phyloP scores from a whole-genome alignment of 768 basidiomycete species.

The Exidia glandulosa region DNA sequence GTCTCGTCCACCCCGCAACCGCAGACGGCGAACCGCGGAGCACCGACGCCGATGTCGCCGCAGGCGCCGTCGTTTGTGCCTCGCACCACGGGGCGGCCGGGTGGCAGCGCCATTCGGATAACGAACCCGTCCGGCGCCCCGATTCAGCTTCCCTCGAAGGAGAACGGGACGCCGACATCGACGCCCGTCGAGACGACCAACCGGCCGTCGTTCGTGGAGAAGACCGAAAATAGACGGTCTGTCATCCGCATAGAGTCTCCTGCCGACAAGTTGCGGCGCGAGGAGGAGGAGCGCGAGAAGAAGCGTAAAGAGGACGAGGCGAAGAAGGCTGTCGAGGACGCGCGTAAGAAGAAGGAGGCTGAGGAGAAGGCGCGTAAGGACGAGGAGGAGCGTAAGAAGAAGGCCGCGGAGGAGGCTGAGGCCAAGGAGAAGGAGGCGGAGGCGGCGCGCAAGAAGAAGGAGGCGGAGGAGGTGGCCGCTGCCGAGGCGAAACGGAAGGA shows the following conservation, averaged over 20 bases:
- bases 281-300: constrained; percentile 4
- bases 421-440: neutral
- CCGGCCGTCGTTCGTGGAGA: neutral
- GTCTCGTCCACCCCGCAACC: neutral
- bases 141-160: neutral
- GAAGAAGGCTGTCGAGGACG: constrained; percentile 3
- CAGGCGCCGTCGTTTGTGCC: neutral
- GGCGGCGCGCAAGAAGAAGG: neutral
- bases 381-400: neutral
- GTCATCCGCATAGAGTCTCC: neutral
- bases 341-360: constrained; percentile 8
- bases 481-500: too few relatives aligned
- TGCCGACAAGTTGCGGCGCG: constrained; percentile 1
- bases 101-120: neutral
- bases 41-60: neutral
- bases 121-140: neutral
- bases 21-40: neutral
- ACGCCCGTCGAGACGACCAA: neutral
- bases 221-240: neutral
- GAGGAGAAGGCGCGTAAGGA: constrained; percentile 4
- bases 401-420: neutral
- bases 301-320: constrained; percentile 7
- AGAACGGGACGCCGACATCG: neutral
- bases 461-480: too few relatives aligned
- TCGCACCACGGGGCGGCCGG: neutral